phyloP scores from a whole-genome alignment of 2,329 filamentous ascomycete genomes.

The Rhinocladiella similis region DNA sequence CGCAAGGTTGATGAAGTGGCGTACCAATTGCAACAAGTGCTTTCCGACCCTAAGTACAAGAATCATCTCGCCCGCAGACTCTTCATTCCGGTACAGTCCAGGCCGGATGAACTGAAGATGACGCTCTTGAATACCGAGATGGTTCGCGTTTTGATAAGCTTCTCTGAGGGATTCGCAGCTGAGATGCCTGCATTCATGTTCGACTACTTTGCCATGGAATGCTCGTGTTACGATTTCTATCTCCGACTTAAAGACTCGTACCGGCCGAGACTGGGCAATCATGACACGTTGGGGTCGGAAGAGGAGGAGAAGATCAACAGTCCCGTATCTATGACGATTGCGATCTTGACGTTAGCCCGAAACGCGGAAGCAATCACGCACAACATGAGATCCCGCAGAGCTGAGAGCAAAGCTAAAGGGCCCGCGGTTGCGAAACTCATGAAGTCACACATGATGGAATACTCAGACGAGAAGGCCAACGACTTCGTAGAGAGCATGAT shows the following conservation, averaged over 20 bases:
- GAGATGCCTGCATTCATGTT: slow-evolving; percentile 7
- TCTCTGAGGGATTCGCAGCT: slow-evolving; percentile 2
- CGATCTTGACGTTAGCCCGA: neutral
- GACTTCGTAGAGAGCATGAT: neutral
- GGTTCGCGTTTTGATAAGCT: neutral
- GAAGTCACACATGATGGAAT: neutral
- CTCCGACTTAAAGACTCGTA: neutral
- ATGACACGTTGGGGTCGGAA: neutral
- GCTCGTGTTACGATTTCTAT: neutral
- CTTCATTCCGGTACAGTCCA: neutral
- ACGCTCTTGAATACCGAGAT: slow-evolving; percentile 1
- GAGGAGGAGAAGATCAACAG: neutral
- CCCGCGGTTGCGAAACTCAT: neutral
- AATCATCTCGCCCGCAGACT: neutral
- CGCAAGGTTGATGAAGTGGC: slow-evolving; percentile 6
- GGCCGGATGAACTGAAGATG: neutral
- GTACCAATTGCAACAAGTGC: slow-evolving; percentile 1
- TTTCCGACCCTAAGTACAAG: neutral
- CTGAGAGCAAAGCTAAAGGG: neutral
- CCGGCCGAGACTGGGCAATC: neutral
- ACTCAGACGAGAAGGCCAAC: neutral
- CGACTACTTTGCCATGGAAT: slow-evolving; percentile 5
- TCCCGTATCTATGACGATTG: neutral
- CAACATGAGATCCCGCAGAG: neutral
- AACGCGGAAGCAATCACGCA: neutral